These are phyloP conservation scores for Penicillium sp. DNA, from an alignment of 2,329 filamentous ascomycete species.

Conservation along the genomic window DNA sequence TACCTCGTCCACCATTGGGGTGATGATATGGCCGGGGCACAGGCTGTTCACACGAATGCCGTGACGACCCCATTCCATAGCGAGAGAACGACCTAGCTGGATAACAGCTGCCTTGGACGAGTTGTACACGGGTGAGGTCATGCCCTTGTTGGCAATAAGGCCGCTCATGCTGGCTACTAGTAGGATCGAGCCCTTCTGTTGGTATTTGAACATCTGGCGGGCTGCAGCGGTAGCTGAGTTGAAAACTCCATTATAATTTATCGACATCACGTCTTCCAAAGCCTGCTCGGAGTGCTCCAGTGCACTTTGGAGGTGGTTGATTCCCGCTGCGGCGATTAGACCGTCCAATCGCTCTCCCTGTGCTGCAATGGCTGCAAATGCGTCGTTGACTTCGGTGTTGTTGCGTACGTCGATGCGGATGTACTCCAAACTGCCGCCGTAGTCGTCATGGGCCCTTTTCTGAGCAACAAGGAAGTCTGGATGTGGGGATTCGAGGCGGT, in stretches of 20 bases:
- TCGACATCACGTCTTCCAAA: constrained; percentile 44
- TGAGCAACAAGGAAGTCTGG: constrained; percentile 44
- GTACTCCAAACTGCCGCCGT: constrained; percentile 46
- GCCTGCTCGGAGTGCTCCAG: constrained; percentile 43
- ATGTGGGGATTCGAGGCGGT: constrained; percentile 45
- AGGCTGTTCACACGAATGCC: constrained; percentile 55
- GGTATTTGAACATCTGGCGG: constrained; percentile 49
- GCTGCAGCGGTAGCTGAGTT: constrained; percentile 49
- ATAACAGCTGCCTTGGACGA: constrained; percentile 55
- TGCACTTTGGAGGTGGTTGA: constrained; percentile 44
- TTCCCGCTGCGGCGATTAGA: constrained; percentile 43
- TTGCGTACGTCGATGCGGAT: constrained; percentile 49
- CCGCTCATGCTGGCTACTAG: constrained; percentile 54
- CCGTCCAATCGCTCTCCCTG: constrained; percentile 41
- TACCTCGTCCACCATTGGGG: constrained; percentile 75
- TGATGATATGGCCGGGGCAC: constrained; percentile 55
- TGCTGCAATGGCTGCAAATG: constrained; percentile 36
- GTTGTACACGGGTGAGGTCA: constrained; percentile 49
- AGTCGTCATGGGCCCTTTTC: constrained; percentile 34
- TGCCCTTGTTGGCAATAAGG: constrained; percentile 49
- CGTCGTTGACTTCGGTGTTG: constrained; percentile 34
- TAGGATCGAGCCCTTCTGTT: constrained; percentile 50
- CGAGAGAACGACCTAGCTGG: constrained; percentile 51
- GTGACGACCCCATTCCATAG: constrained; percentile 53
- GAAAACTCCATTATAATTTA: constrained; percentile 53